Evolutionary conservation across 176 grass and related monocot species (phyloP).

Genomic region (Musa beccarii): DNA sequence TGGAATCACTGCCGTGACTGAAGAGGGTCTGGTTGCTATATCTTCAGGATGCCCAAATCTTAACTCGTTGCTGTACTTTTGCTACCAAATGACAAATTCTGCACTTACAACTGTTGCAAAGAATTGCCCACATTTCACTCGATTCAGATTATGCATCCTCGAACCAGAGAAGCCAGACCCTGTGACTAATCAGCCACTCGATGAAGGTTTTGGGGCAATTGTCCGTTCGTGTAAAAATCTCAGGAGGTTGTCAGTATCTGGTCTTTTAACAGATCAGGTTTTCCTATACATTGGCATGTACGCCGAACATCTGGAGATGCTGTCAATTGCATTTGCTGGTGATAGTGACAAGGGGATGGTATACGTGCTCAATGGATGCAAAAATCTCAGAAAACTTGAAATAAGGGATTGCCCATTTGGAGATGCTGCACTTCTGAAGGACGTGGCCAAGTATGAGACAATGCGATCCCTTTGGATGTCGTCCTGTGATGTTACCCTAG

Average conservation of each 20-base stretch:
- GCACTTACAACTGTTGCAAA: conserved; percentile 1
- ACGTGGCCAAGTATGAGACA: conserved; percentile 1
- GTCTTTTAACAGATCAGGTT: conserved; percentile 1
- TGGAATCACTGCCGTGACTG: background rate
- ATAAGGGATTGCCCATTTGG: conserved; percentile 7
- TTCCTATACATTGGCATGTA: conserved; percentile 10
- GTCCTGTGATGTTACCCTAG: conserved; percentile 6
- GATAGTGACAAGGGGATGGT: conserved; percentile 5
- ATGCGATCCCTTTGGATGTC: conserved; percentile 16
- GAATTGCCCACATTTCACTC: conserved; percentile 1
- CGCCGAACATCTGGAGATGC: background rate
- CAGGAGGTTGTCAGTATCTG: background rate
- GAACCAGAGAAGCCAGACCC: conserved; percentile 3
- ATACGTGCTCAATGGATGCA: conserved; percentile 5
- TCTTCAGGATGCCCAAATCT: background rate
- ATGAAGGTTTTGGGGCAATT: conserved; percentile 9
- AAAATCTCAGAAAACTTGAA: conserved; percentile 1
- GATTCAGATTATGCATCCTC: conserved; percentile 11
- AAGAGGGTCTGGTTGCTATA: conserved; percentile 5
- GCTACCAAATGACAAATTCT: conserved; percentile 6
- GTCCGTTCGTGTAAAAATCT: conserved; percentile 3
- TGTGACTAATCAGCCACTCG: conserved; percentile 2
- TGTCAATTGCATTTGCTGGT: conserved; percentile 2
- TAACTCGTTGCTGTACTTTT: conserved; percentile 4
- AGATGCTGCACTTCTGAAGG: conserved; percentile 4